phyloP scores from a whole-genome alignment of 768 basidiomycete genomes.

The Infundibulicybe gibba region DNA sequence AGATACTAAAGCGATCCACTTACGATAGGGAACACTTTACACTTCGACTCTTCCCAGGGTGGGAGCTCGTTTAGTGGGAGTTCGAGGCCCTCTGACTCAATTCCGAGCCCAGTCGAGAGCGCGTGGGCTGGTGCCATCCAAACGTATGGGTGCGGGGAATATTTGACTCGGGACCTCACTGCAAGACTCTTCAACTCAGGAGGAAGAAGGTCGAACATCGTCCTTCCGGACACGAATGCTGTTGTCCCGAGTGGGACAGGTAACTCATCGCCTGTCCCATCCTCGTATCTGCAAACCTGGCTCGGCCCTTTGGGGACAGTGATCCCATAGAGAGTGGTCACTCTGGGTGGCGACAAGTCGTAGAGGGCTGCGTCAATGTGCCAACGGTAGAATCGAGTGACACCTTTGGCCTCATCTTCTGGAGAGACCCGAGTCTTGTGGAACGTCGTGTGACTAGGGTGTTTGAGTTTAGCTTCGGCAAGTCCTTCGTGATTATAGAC shows the following conservation, averaged over 20 bases:
- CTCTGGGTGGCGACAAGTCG: slow-evolving; percentile 72
- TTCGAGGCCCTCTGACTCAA: slow-evolving; percentile 77
- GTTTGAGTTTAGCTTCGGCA: slow-evolving; percentile 73
- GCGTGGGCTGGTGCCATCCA: slow-evolving; percentile 85
- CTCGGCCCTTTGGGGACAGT: slow-evolving; percentile 59
- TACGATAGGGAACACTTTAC: slow-evolving; percentile 69
- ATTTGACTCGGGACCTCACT: slow-evolving; percentile 70
- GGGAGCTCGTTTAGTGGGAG: slow-evolving; percentile 65
- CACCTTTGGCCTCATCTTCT: slow-evolving; percentile 73
- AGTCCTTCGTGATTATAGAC: slow-evolving; percentile 82
- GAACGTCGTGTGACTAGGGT: slow-evolving; percentile 83
- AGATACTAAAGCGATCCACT: slow-evolving; percentile 17
- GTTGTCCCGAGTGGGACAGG: slow-evolving; percentile 84
- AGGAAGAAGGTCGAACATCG: slow-evolving; percentile 81
- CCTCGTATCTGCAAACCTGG: slow-evolving; percentile 77
- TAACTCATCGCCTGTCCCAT: slow-evolving; percentile 83
- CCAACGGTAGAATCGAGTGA: slow-evolving; percentile 90
- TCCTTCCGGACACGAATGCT: slow-evolving; percentile 76
- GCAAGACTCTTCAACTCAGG: slow-evolving; percentile 73
- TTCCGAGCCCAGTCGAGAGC: slow-evolving; percentile 75
- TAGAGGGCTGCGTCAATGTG: slow-evolving; percentile 90
- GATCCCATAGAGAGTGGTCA: slow-evolving; percentile 83
- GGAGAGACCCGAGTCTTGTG: slow-evolving; percentile 75
- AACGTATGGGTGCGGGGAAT: slow-evolving; percentile 85
- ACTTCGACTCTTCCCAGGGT: slow-evolving; percentile 72